Conservation (phyloP, 2,329 filamentous ascomycete genomes). For the Scortechinia acanthostroma region DNA sequence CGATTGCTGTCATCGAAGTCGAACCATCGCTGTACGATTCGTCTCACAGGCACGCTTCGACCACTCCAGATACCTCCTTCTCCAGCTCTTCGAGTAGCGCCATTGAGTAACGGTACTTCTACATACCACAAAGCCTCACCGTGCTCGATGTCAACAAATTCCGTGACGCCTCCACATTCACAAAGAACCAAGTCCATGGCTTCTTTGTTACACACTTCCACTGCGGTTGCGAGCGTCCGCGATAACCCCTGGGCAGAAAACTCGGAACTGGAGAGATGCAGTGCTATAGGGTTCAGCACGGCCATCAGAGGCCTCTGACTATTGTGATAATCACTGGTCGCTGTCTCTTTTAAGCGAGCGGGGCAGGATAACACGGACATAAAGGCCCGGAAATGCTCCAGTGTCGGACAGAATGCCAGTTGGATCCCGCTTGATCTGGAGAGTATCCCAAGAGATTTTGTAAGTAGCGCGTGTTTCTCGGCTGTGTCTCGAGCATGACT, state of each 20-base stretch:
- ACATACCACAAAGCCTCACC: background rate
- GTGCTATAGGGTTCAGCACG: slow-evolving; percentile 26
- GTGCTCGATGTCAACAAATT: background rate
- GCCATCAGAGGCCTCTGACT: slow-evolving; percentile 16
- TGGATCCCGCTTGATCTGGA: background rate
- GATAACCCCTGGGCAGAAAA: slow-evolving; percentile 37
- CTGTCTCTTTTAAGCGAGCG: no score
- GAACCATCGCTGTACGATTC: background rate
- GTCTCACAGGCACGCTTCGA: background rate
- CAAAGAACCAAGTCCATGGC: background rate
- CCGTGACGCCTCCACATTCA: background rate
- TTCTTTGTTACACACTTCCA: background rate
- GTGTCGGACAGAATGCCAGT: background rate
- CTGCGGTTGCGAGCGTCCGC: slow-evolving; percentile 11
- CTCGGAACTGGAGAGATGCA: slow-evolving; percentile 30
- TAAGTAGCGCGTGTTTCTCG: background rate
- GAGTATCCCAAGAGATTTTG: background rate
- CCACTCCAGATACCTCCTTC: background rate
- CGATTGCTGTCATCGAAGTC: background rate
- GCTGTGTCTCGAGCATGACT: background rate
- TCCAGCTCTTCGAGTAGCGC: background rate
- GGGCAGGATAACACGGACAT: background rate
- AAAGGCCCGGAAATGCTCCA: background rate
- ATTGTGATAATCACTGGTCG: no score
- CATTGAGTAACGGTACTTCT: background rate